Evolutionary conservation across 495 filamentous ascomycete species (phyloP).

Genomic region (Gamarada debralockiae): DNA sequence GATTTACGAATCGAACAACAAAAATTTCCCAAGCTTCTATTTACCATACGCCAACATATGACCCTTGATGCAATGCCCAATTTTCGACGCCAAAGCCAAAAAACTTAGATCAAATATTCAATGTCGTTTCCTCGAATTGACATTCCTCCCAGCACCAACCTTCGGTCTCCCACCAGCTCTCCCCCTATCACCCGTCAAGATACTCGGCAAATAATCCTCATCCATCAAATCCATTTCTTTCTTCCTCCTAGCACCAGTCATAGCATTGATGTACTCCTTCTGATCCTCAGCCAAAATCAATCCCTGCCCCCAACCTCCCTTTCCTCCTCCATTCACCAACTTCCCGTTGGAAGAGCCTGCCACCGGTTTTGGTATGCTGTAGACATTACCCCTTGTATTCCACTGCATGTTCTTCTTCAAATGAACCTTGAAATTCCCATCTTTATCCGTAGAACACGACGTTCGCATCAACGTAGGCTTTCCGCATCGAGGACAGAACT

Average conservation of each 20-base stretch:
- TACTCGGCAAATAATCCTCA: slow-evolving; percentile 83
- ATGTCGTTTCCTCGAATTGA: slow-evolving; percentile 73
- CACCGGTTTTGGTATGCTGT: slow-evolving; percentile 87
- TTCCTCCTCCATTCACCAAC: slow-evolving; percentile 67
- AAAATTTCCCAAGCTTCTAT: background rate
- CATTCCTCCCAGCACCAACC: slow-evolving; percentile 80
- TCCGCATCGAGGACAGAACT: slow-evolving; percentile 92
- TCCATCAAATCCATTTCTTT: slow-evolving; percentile 88
- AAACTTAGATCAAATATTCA: slow-evolving; percentile 2
- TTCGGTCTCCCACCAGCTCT: slow-evolving; percentile 62
- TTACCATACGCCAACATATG: background rate
- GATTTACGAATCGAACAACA: background rate
- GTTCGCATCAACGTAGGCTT: slow-evolving; percentile 83
- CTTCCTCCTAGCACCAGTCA: slow-evolving; percentile 56
- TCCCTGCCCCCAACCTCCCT: slow-evolving; percentile 75
- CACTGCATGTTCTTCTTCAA: slow-evolving; percentile 94
- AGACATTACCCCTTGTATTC: slow-evolving; percentile 88
- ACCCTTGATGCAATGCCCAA: background rate
- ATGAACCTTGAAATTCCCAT: slow-evolving; percentile 81
- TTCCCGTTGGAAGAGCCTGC: slow-evolving; percentile 76
- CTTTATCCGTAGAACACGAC: slow-evolving; percentile 73
- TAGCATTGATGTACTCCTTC: slow-evolving; percentile 77
- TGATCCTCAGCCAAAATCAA: slow-evolving; percentile 92
- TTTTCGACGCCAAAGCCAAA: background rate
- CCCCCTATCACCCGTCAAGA: slow-evolving; percentile 74